Percentiles rank a stretch among this genome's conserved stretches.
Conservation (phyloP, 768 basidiomycete genomes). For the Hericium rajendrae region DNA sequence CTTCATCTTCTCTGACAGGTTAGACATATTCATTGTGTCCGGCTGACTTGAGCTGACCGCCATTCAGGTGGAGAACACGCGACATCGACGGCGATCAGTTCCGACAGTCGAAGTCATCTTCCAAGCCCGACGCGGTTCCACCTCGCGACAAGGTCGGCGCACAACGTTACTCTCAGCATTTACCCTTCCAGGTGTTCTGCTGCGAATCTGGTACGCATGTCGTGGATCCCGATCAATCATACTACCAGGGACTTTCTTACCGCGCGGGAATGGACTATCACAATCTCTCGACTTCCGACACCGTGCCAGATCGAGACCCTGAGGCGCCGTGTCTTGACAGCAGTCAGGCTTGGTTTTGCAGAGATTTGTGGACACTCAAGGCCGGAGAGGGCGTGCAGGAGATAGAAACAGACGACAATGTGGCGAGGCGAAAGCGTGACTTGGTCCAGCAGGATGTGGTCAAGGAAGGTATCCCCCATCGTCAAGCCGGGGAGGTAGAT, state of each 20-base stretch:
- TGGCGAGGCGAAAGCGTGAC: constrained; percentile 22
- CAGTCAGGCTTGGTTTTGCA: constrained; percentile 96
- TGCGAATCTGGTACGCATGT: constrained; percentile 98
- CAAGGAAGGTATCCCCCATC: constrained; percentile 21
- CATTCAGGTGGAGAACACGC: constrained; percentile 82
- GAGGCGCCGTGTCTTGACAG: constrained; percentile 91
- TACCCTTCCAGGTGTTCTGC: constrained; percentile 98
- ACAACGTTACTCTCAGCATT: constrained; percentile 77
- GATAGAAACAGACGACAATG: constrained; percentile 20
- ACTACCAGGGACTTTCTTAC: constrained; percentile 85
- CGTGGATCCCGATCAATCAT: constrained; percentile 91
- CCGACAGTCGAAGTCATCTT: constrained; percentile 90
- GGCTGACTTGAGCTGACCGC: neutral
- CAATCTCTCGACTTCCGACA: constrained; percentile 62
- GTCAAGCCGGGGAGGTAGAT: constrained; percentile 31
- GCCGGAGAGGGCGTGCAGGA: constrained; percentile 70
- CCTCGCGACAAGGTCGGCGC: constrained; percentile 82
- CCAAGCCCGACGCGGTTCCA: constrained; percentile 83
- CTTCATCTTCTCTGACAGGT: constrained; percentile 98
- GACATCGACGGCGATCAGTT: constrained; percentile 98
- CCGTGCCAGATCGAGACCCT: constrained; percentile 46
- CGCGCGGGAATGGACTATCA: constrained; percentile 75
- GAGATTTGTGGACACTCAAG: constrained; percentile 91
- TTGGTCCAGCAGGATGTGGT: constrained; percentile 19
- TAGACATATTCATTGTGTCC: neutral